Evolutionary conservation across 2,329 filamentous ascomycete genomes (phyloP).

Genomic region (Fusarium miscanthi): DNA sequence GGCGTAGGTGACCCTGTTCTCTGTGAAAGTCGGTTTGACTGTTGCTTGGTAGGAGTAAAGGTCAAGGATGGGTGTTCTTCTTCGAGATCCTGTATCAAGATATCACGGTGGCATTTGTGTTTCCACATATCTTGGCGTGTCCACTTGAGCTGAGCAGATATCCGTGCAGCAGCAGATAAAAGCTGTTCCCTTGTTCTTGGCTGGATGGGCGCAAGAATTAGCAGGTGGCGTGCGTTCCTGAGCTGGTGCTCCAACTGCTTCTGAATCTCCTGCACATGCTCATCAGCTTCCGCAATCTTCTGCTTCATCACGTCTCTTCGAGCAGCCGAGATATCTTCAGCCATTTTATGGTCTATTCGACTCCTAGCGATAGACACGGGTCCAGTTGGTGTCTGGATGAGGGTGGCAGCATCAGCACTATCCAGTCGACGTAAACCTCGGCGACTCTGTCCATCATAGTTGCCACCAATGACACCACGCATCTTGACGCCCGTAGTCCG

Average conservation of each 20-base stretch:
- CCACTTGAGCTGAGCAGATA: constrained; percentile 93
- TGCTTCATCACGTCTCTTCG: constrained; percentile 84
- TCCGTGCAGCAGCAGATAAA: constrained; percentile 82
- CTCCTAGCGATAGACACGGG: constrained; percentile 79
- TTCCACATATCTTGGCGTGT: constrained; percentile 94
- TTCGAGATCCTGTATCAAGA: constrained; percentile 84
- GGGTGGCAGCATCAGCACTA: constrained; percentile 67
- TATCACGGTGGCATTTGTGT: constrained; percentile 89
- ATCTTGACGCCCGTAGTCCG: constrained; percentile 91
- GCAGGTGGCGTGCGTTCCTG: constrained; percentile 88
- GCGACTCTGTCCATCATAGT: constrained; percentile 83
- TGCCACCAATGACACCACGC: constrained; percentile 84
- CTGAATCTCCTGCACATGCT: constrained; percentile 77
- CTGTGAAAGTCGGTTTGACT: constrained; percentile 37
- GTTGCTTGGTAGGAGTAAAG: constrained; percentile 45
- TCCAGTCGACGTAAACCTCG: constrained; percentile 79
- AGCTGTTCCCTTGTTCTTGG: constrained; percentile 89
- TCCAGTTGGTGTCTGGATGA: constrained; percentile 76
- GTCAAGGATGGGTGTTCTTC: constrained; percentile 66
- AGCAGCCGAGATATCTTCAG: constrained; percentile 85
- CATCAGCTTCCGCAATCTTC: constrained; percentile 85
- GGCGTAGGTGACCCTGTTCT: constrained; percentile 45
- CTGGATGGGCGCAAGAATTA: constrained; percentile 89
- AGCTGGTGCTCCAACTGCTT: constrained; percentile 85
- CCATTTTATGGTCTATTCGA: constrained; percentile 82